These are phyloP conservation scores for Peziza echinospora DNA, from an alignment of 495 filamentous ascomycete genomes.

Conservation along the genomic window DNA sequence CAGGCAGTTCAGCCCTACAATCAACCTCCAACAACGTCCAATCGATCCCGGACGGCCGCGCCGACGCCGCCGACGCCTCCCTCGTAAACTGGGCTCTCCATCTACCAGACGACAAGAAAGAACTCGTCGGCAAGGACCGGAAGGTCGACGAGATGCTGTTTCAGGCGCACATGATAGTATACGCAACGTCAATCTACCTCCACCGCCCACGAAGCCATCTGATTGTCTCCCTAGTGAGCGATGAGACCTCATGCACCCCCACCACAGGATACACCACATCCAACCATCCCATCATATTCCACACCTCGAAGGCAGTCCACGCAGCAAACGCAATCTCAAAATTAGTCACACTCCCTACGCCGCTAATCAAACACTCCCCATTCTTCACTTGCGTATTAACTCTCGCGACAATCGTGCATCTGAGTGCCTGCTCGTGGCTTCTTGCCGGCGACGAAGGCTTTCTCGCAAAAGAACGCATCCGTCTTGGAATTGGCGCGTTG, in stretches of 20 bases:
- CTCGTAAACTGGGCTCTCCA: slow-evolving; percentile 70
- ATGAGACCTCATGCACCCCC: slow-evolving; percentile 37
- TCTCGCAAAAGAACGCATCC: slow-evolving; percentile 48
- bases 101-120: slow-evolving; percentile 51
- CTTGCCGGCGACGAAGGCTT: slow-evolving; percentile 46
- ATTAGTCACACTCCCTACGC: slow-evolving; percentile 53
- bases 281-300: slow-evolving; percentile 36
- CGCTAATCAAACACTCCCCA: slow-evolving; percentile 56
- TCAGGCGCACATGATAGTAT: slow-evolving; percentile 67
- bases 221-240: slow-evolving; percentile 30
- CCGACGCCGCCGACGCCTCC: slow-evolving; percentile 41
- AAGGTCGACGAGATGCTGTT: slow-evolving; percentile 77
- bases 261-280: slow-evolving; percentile 28
- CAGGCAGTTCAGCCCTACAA: too few species aligned
- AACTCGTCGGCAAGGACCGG: slow-evolving; percentile 43
- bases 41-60: slow-evolving; percentile 5
- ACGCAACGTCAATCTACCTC: slow-evolving; percentile 50
- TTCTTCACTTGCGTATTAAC: slow-evolving; percentile 77
- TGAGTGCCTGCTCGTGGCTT: slow-evolving; percentile 38
- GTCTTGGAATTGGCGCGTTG: slow-evolving; percentile 64
- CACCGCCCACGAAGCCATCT: slow-evolving; percentile 47
- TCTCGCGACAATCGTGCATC: slow-evolving; percentile 39
- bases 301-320: slow-evolving; percentile 59
- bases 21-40: too few species aligned
- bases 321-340: slow-evolving; percentile 57